Conservation (phyloP, 495 filamentous ascomycete genomes). For the Penicillium goetzii region DNA sequence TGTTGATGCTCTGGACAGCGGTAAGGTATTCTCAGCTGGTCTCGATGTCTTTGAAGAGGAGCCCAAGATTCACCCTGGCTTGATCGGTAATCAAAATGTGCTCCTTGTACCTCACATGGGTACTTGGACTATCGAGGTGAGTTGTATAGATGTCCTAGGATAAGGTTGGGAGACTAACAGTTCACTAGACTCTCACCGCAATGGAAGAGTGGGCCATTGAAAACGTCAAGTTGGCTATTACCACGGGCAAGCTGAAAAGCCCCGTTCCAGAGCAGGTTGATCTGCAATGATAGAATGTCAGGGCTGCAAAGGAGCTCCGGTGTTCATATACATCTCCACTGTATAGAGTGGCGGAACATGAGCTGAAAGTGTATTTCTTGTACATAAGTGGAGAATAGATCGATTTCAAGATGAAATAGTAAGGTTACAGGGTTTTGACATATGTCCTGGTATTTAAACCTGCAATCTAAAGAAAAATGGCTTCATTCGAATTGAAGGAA, state of each 20-base stretch:
- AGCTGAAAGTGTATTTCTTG: background rate
- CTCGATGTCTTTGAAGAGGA: slow-evolving; percentile 75
- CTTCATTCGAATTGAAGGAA: background rate
- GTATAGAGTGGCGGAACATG: slow-evolving; percentile 1
- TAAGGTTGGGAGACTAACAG: slow-evolving; percentile 13
- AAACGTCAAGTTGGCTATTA: slow-evolving; percentile 61
- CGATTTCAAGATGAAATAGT: background rate
- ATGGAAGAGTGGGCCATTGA: slow-evolving; percentile 70
- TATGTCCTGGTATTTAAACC: background rate
- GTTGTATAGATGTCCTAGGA: slow-evolving; percentile 19
- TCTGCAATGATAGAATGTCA: slow-evolving; percentile 30
- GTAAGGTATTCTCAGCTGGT: slow-evolving; percentile 63
- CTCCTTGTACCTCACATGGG: slow-evolving; percentile 72
- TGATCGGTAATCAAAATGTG: slow-evolving; percentile 62
- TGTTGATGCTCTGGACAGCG: slow-evolving; percentile 62
- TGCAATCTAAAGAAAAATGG: background rate
- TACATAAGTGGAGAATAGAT: background rate
- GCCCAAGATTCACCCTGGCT: slow-evolving; percentile 64
- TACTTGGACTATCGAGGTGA: slow-evolving; percentile 66
- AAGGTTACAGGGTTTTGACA: background rate
- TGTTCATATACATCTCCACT: background rate
- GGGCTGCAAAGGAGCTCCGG: background rate
- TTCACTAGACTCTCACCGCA: slow-evolving; percentile 54
- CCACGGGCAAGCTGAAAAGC: slow-evolving; percentile 58
- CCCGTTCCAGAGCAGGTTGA: slow-evolving; percentile 63